Evolutionary conservation across 495 filamentous ascomycete genomes (phyloP).

Genomic region (Neurospora sp.): DNA sequence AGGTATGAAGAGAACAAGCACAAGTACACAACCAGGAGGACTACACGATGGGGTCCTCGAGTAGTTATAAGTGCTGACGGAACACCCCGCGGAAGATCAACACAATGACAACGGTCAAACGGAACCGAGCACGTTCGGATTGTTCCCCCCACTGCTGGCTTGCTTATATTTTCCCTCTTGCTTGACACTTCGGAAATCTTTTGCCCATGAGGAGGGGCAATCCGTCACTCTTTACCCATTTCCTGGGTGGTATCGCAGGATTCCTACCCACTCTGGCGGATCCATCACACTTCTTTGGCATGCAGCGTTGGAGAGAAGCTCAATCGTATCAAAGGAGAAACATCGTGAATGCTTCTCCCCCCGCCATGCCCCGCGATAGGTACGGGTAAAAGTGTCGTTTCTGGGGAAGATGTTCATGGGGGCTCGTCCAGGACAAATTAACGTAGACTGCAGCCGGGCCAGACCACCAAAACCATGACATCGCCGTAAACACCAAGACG

Average conservation of each 20-base stretch:
- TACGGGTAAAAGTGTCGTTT: background rate
- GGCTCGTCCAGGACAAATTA: no score
- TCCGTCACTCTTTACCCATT: background rate
- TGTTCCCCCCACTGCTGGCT: background rate
- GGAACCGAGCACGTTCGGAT: background rate
- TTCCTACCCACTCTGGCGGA: background rate
- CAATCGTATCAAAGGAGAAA: background rate
- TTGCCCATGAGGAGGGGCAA: background rate
- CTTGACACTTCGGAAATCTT: background rate
- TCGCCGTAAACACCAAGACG: no score
- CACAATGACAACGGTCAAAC: background rate
- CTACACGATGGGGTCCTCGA: background rate
- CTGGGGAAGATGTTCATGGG: background rate
- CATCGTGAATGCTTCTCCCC: background rate
- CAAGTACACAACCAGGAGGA: background rate
- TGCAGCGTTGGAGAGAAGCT: background rate
- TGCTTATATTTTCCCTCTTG: background rate
- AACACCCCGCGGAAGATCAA: background rate
- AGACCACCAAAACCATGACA: no score
- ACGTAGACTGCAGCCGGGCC: no score
- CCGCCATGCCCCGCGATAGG: conserved; percentile 13
- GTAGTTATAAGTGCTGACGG: background rate
- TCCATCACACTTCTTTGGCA: background rate
- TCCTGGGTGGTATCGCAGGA: background rate
- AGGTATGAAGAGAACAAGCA: background rate